phyloP scores from a whole-genome alignment of 257 asterid genomes.

The Coffea canephora region DNA sequence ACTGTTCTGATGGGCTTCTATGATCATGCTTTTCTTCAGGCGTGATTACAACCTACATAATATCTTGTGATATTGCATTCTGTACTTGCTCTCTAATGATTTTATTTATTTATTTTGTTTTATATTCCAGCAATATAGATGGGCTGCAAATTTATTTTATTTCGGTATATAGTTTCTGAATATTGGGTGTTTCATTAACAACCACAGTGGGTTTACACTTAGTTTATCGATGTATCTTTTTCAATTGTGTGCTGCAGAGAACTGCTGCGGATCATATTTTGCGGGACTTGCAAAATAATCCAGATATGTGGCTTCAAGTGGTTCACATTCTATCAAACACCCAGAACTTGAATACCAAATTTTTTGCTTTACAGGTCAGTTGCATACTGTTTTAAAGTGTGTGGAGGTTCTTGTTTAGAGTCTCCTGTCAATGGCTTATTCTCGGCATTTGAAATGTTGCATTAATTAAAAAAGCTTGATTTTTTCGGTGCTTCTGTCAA shows the following conservation, averaged over 20 bases:
- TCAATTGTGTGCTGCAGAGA: constrained; percentile 52
- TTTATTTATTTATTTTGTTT: background rate
- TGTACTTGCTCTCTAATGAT: background rate
- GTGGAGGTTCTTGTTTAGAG: background rate
- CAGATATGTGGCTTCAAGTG: constrained; percentile 99
- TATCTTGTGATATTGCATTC: background rate
- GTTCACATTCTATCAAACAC: constrained; percentile 86
- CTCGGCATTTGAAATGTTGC: background rate
- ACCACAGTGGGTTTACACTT: background rate
- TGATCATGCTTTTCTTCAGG: background rate
- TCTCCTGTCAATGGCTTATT: background rate
- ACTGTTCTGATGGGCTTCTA: background rate
- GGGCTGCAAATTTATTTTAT: background rate
- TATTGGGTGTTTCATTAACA: background rate
- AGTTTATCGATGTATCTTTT: constrained; percentile 4
- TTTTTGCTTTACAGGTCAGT: constrained; percentile 91
- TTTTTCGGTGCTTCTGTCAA: background rate
- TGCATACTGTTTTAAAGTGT: background rate
- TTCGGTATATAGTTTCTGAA: background rate
- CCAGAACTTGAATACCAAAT: constrained; percentile 79
- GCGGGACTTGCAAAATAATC: constrained; percentile 92
- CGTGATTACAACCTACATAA: background rate
- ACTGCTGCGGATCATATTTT: constrained; percentile 85
- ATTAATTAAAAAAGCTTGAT: background rate
- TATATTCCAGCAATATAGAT: background rate